Evolutionary conservation across 2,329 filamentous ascomycete genomes (phyloP), one percentile per base, ranked within the genome.

Genomic region (Penicillium sp.): DNA sequence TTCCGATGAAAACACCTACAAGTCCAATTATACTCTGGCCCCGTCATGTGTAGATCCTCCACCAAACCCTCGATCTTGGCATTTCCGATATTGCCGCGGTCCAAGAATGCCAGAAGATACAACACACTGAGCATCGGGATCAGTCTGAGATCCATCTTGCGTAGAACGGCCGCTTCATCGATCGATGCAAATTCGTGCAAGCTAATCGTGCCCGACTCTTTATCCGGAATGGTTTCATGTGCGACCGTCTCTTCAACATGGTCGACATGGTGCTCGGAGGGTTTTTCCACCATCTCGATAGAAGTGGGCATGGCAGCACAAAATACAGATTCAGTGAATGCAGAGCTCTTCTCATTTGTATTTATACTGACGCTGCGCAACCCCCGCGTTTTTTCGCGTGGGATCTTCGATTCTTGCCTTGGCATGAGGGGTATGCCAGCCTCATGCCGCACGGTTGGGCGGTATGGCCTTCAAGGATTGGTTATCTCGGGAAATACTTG

Each of bases 71-170:
- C 67, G 13, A 71, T 64, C 21, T 69, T 67, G 6, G 69, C 69
- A 50, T 71, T 71, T 1, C 69, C 69, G 10, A 71, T 68, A 52
- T 71, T 71, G 3, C 68, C 65, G 12, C 69, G 63, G 42, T 71
- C 69, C 28, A 71, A 43, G 47, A 69, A 71, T 4, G 62, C 62
- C 2, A 71, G 52, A 0, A 71, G 53, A 48, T 71, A 71, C 10
- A 67, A 41, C 4, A 63, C 28, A 6, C 60, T 60, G 12, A 67
- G 57, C 61, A 65, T 65, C 3, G 65, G 65, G 47, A 67, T 64
- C 29, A 67, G 47, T 4, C 60, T 60, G 13, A 64, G 26, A 44
- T 67, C 65, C 63, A 67, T 65, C 49, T 67, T 67, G 21, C 63
- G 62, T n/a, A 65, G 56, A 1, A 65, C 50, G 0, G 48, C 53